Percentiles rank a stretch among this genome's conserved stretches.
phyloP scores from a whole-genome alignment of 2,329 filamentous ascomycete species.

The Fusarium zealandicum region DNA sequence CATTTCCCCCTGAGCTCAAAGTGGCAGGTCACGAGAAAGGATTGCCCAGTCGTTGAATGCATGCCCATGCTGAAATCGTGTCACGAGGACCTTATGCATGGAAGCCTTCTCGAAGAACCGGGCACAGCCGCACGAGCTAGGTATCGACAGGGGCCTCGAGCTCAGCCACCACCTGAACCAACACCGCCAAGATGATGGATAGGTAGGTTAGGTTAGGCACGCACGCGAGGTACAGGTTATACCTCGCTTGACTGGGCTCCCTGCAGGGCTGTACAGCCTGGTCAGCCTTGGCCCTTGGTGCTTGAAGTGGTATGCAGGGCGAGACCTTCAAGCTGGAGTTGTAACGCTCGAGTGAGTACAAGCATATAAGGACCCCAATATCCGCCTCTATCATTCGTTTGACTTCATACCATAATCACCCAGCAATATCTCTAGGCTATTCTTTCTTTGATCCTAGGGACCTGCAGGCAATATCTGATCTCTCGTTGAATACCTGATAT shows the following conservation, averaged over 20 bases:
- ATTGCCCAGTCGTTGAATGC: neutral
- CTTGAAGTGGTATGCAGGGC: neutral
- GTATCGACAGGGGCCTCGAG: too few relatives aligned
- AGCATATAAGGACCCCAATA: slow-evolving; percentile 21
- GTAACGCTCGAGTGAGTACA: too few relatives aligned
- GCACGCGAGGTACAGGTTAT: slow-evolving; percentile 13
- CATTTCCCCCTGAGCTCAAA: neutral
- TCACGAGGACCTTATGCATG: slow-evolving; percentile 21
- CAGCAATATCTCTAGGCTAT: slow-evolving; percentile 3
- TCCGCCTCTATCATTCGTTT: slow-evolving; percentile 6
- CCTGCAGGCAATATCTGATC: slow-evolving; percentile 8
- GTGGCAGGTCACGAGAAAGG: slow-evolving; percentile 6
- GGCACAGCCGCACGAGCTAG: neutral
- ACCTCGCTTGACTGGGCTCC: neutral
- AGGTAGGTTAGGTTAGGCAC: neutral
- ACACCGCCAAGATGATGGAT: neutral
- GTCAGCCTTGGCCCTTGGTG: neutral
- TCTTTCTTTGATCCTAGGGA: slow-evolving; percentile 11
- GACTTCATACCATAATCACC: neutral
- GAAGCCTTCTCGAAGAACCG: slow-evolving; percentile 24
- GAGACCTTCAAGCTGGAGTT: too few relatives aligned
- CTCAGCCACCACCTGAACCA: too few relatives aligned
- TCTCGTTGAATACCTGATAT: slow-evolving; percentile 2
- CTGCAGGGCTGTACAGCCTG: slow-evolving; percentile 1
- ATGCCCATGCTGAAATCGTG: neutral